Percentiles rank a stretch among this genome's conserved stretches.
Evolutionary conservation across 1,284 basidiomycete genomes (phyloP).

Genomic region (Boletus albobrunnescens): DNA sequence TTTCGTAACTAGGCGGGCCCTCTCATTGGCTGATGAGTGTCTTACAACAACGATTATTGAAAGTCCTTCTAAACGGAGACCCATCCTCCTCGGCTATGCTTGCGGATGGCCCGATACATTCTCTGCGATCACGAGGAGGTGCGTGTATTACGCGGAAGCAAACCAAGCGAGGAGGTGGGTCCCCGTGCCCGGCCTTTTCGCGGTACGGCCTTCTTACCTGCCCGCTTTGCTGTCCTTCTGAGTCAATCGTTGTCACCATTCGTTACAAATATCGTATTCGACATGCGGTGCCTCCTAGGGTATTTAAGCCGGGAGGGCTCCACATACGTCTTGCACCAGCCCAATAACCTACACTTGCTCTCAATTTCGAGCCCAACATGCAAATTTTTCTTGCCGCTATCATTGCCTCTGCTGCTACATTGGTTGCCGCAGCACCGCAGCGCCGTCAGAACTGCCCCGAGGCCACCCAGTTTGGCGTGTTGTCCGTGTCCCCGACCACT

Average conservation of each 20-base stretch:
- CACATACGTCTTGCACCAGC: not conserved
- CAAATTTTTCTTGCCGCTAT: constrained; percentile 14
- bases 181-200: not conserved
- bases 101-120: too few relatives aligned
- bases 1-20: too few relatives aligned
- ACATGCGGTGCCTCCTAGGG: not conserved
- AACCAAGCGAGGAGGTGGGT: not conserved
- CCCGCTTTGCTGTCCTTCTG: not conserved
- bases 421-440: constrained; percentile 19
- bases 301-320: constrained; percentile 11
- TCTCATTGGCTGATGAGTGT: too few relatives aligned
- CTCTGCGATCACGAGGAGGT: too few relatives aligned
- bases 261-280: not conserved
- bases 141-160: not conserved
- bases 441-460: constrained; percentile 24
- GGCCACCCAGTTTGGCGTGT: constrained; percentile 22
- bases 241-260: not conserved
- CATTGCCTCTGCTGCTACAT: constrained; percentile 9
- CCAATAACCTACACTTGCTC: not conserved
- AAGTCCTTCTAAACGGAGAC: too few relatives aligned
- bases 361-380: constrained; percentile 12
- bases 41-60: too few relatives aligned
- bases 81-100: too few relatives aligned
- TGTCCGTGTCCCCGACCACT: constrained; percentile 21
- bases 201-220: constrained; percentile 4